Percentiles rank a stretch among this genome's conserved stretches.
phyloP scores from a whole-genome alignment of 1,284 basidiomycete genomes.

The Malassezia psittaci region DNA sequence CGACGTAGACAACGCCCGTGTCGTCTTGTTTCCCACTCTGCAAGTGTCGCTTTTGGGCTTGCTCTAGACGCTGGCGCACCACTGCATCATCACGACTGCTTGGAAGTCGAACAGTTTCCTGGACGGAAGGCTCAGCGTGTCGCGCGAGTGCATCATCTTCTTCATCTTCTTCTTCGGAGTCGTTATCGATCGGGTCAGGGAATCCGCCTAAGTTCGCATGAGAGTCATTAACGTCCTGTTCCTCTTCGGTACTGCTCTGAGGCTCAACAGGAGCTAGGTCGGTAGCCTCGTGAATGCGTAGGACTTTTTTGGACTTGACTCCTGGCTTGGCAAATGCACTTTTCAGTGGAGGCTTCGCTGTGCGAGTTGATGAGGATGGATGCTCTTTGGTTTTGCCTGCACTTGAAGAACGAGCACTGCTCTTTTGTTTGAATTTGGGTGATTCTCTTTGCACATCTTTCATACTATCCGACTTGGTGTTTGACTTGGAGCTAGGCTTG shows the following conservation, averaged over 20 bases:
- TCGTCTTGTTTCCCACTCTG: constrained; percentile 10
- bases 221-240: constrained; percentile 16
- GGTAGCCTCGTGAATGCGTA: constrained; percentile 13
- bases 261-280: neutral
- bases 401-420: no score
- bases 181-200: constrained; percentile 1
- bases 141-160: constrained; percentile 26
- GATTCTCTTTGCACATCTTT: no score
- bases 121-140: constrained; percentile 15
- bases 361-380: no score
- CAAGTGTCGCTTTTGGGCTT: constrained; percentile 23
- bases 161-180: constrained; percentile 32
- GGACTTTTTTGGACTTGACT: constrained; percentile 13
- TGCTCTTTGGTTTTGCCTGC: no score
- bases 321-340: constrained; percentile 2
- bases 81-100: constrained; percentile 40
- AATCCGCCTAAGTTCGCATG: constrained; percentile 17
- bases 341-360: neutral
- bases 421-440: no score
- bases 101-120: constrained; percentile 28
- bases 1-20: constrained; percentile 77
- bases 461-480: no score
- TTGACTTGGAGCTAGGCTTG: neutral
- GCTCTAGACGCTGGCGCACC: constrained; percentile 32
- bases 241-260: neutral